Conservation (phyloP, 305 asterid genomes). For the Fraxinus latifolia region DNA sequence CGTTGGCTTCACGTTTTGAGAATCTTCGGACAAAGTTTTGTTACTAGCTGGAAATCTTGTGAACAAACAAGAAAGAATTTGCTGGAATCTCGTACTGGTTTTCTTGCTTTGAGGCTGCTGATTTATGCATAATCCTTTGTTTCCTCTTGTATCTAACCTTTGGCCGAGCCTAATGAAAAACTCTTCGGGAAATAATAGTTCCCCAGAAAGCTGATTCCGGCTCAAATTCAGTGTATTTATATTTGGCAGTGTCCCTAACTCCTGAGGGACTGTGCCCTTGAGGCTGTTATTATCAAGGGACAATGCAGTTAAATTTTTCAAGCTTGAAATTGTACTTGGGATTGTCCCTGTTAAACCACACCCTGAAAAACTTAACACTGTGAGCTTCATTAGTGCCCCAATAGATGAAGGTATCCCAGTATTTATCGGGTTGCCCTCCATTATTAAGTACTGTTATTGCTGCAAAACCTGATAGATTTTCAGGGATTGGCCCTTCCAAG, state of each 20-base stretch:
- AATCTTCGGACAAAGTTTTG: constrained; percentile 20
- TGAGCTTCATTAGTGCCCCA: constrained; percentile 26
- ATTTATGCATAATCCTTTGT: constrained; percentile 38
- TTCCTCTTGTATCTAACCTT: constrained; percentile 51
- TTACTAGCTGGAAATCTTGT: constrained; percentile 10
- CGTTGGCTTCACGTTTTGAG: constrained; percentile 20
- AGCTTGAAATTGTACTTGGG: constrained; percentile 22
- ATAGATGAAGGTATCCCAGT: constrained; percentile 35
- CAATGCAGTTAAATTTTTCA: constrained; percentile 38
- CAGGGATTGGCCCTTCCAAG: constrained; percentile 43
- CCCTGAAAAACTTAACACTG: constrained; percentile 38
- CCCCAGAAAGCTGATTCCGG: constrained; percentile 42
- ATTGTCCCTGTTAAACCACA: constrained; percentile 50
- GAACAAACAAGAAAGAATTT: constrained; percentile 28
- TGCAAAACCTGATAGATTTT: constrained; percentile 27
- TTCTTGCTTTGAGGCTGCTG: neutral
- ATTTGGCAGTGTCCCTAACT: constrained; percentile 27
- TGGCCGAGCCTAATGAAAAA: constrained; percentile 41
- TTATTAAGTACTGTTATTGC: constrained; percentile 44
- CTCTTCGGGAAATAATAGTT: constrained; percentile 34
- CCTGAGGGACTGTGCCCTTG: constrained; percentile 43
- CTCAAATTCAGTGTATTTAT: constrained; percentile 46
- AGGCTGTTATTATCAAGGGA: constrained; percentile 43
- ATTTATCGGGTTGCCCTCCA: constrained; percentile 49
- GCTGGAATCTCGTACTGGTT: constrained; percentile 10